A percentile compares a stretch with the other conserved stretches of the same genome.
Evolutionary conservation across 2,329 filamentous ascomycete species (phyloP).

Genomic region (Ustulina deusta): DNA sequence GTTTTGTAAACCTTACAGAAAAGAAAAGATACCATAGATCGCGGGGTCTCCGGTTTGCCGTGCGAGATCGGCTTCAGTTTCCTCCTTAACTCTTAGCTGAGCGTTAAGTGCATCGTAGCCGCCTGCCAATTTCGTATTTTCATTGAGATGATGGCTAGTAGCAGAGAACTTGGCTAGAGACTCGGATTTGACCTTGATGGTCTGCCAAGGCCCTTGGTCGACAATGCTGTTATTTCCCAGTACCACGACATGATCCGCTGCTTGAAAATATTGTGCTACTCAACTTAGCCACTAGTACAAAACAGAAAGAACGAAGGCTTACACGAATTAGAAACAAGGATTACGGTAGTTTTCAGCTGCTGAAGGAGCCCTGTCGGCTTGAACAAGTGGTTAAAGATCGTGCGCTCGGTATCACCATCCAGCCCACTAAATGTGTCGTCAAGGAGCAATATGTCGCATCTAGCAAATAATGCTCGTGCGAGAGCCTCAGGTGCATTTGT

Average conservation of each 20-base stretch:
- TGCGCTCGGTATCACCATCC: slow-evolving; percentile 51
- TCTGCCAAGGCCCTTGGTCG: slow-evolving; percentile 56
- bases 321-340: slow-evolving; percentile 52
- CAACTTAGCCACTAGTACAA: no score
- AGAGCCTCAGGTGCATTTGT: slow-evolving; percentile 49
- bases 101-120: slow-evolving; percentile 20
- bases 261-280: slow-evolving; percentile 53
- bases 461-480: slow-evolving; percentile 53
- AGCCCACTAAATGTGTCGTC: slow-evolving; percentile 55
- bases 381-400: slow-evolving; percentile 50
- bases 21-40: slow-evolving; percentile 52
- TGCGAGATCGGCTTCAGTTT: slow-evolving; percentile 39
- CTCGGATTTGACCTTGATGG: slow-evolving; percentile 50
- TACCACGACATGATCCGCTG: slow-evolving; percentile 58
- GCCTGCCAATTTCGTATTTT: not conserved
- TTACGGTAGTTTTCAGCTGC: slow-evolving; percentile 47
- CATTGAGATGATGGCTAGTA: slow-evolving; percentile 22
- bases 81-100: slow-evolving; percentile 31
- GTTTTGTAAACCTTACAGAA: not conserved
- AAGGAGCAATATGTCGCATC: slow-evolving; percentile 48
- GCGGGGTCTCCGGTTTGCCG: slow-evolving; percentile 52
- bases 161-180: slow-evolving; percentile 54
- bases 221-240: slow-evolving; percentile 53
- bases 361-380: slow-evolving; percentile 49
- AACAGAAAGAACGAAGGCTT: slow-evolving; percentile 9